Evolutionary conservation across 2,329 filamentous ascomycete genomes (phyloP).

Genomic region (Colletotrichum zoysiae): DNA sequence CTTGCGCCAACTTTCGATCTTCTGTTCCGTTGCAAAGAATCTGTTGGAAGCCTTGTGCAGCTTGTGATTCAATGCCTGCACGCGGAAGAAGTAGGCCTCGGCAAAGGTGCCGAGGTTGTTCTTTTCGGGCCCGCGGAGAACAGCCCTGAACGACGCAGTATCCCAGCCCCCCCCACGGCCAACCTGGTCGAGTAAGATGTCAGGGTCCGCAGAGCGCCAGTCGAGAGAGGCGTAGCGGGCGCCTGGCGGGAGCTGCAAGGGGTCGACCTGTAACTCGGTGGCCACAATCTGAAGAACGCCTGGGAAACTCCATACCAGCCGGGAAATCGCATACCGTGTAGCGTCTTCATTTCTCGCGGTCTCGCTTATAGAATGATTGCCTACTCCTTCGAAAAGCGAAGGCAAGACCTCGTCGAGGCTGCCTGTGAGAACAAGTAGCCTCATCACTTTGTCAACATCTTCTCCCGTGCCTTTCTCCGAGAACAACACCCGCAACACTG

Average conservation of each 20-base stretch:
- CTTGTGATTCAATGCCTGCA: not conserved
- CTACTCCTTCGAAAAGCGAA: not conserved
- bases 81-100: not conserved
- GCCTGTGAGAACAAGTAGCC: not conserved
- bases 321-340: not conserved
- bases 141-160: not conserved
- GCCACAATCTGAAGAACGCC: not conserved
- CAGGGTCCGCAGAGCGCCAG: not conserved
- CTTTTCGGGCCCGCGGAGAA: not conserved
- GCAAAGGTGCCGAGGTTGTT: not conserved
- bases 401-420: not conserved
- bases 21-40: not conserved
- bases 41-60: not conserved
- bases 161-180: not conserved
- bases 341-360: fast-evolving
- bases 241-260: not conserved
- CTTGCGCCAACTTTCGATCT: not conserved
- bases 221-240: not conserved
- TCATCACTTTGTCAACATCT: not conserved
- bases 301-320: not conserved
- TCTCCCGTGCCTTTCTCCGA: not conserved
- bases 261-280: not conserved
- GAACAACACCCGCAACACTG: not conserved
- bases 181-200: not conserved
- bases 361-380: no score